These are phyloP conservation scores for Drechslerella stenobrocha DNA, from an alignment of 2,329 filamentous ascomycete genomes.

Conservation along the genomic window DNA sequence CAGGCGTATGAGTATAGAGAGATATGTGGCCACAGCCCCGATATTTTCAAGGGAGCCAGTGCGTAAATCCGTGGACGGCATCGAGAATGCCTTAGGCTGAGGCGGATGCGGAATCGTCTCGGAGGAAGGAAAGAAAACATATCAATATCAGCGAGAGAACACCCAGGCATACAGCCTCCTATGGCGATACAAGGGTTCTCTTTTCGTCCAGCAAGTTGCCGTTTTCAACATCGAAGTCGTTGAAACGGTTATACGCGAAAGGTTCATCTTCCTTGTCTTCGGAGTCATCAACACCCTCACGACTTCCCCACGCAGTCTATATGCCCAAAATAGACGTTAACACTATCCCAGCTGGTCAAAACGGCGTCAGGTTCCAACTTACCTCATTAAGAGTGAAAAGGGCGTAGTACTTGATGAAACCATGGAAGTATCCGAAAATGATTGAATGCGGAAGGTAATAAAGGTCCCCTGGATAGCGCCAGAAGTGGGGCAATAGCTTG, in stretches of 20 bases:
- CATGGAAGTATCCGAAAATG: slow-evolving; percentile 89
- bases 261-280: slow-evolving; percentile 61
- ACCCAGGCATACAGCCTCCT: slow-evolving; percentile 12
- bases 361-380: slow-evolving; percentile 56
- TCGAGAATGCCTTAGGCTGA: too few relatives aligned
- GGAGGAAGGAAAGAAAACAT: background rate
- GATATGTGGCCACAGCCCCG: too few relatives aligned
- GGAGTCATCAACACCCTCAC: slow-evolving; percentile 85
- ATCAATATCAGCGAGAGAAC: background rate
- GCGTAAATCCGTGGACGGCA: too few relatives aligned
- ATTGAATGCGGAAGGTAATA: slow-evolving; percentile 81
- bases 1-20: too few relatives aligned
- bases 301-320: slow-evolving; percentile 93
- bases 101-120: too few relatives aligned
- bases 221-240: slow-evolving; percentile 41
- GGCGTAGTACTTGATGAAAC: slow-evolving; percentile 87
- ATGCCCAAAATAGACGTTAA: slow-evolving; percentile 38
- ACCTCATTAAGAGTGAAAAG: slow-evolving; percentile 81
- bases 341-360: slow-evolving; percentile 1
- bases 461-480: slow-evolving; percentile 79
- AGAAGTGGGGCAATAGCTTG: slow-evolving; percentile 84
- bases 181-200: slow-evolving; percentile 13
- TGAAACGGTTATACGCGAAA: slow-evolving; percentile 38
- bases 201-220: slow-evolving; percentile 35
- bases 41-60: too few relatives aligned